These are phyloP conservation scores for Aspergillus alliaceus DNA, from an alignment of 2,329 filamentous ascomycete genomes.

Conservation along the genomic window DNA sequence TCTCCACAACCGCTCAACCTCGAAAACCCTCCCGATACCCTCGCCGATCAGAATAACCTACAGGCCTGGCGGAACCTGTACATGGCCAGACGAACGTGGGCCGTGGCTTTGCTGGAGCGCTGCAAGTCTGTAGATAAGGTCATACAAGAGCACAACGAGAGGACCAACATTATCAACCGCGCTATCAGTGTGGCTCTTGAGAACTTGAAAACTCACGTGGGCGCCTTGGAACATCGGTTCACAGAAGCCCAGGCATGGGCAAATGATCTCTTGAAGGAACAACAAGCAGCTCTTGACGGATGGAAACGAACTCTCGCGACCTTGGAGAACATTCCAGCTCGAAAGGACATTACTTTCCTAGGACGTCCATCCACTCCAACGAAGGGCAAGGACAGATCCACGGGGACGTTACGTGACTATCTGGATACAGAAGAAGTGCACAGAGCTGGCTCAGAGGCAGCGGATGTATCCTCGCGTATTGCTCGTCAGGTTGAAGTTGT, in stretches of 20 bases:
- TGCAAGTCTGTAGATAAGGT: slow-evolving; percentile 65
- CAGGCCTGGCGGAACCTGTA: slow-evolving; percentile 88
- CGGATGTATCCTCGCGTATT: slow-evolving; percentile 60
- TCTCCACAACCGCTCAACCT: slow-evolving; percentile 62
- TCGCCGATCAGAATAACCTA: slow-evolving; percentile 75
- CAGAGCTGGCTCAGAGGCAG: slow-evolving; percentile 67
- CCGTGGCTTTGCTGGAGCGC: slow-evolving; percentile 66
- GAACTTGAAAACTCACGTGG: slow-evolving; percentile 60
- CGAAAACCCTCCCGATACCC: slow-evolving; percentile 70
- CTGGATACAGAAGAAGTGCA: slow-evolving; percentile 72
- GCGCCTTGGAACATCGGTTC: slow-evolving; percentile 45
- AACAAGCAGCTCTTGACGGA: slow-evolving; percentile 43
- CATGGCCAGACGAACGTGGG: slow-evolving; percentile 78
- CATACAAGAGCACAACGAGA: slow-evolving; percentile 55
- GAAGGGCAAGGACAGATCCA: slow-evolving; percentile 44
- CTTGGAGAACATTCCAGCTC: slow-evolving; percentile 43
- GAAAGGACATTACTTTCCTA: slow-evolving; percentile 44
- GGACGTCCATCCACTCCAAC: slow-evolving; percentile 42
- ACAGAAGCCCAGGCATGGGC: slow-evolving; percentile 49
- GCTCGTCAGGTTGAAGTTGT: slow-evolving; percentile 60
- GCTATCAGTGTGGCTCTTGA: slow-evolving; percentile 82
- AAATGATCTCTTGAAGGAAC: slow-evolving; percentile 45
- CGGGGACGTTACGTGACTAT: slow-evolving; percentile 69
- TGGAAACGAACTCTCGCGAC: slow-evolving; percentile 41
- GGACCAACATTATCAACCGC: slow-evolving; percentile 61